These are phyloP conservation scores for Leptoxyphium fumago DNA, from an alignment of 2,329 filamentous ascomycete genomes.

Conservation along the genomic window DNA sequence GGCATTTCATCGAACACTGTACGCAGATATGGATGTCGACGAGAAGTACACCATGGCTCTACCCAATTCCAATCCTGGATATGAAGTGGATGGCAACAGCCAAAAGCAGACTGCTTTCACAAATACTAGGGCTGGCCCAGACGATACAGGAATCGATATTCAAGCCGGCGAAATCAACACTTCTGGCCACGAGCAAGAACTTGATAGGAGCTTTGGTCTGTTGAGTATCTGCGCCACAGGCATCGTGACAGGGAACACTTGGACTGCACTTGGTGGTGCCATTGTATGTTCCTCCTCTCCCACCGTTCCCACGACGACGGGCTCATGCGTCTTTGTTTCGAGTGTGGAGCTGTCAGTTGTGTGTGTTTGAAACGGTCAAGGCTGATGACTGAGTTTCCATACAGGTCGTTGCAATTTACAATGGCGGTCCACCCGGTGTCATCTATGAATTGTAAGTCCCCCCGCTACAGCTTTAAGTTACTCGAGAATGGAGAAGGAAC, in stretches of 20 bases:
- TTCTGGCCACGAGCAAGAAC: slow-evolving; percentile 37
- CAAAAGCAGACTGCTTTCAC: no score
- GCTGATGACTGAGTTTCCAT: slow-evolving; percentile 12
- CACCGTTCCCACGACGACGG: no score
- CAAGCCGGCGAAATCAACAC: slow-evolving; percentile 24
- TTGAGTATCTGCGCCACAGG: slow-evolving; percentile 32
- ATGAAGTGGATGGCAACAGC: no score
- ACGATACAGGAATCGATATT: no score
- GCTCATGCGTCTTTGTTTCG: slow-evolving; percentile 14
- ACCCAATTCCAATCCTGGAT: no score
- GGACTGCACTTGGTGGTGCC: slow-evolving; percentile 31
- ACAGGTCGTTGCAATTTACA: slow-evolving; percentile 27
- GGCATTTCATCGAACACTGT: no score
- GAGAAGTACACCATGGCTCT: no score
- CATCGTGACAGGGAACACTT: slow-evolving; percentile 31
- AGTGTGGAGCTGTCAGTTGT: background rate
- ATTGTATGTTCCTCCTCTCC: slow-evolving; percentile 18
- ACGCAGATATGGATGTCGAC: no score
- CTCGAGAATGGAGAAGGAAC: no score
- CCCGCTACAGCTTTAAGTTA: background rate
- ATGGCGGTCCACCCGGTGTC: slow-evolving; percentile 32
- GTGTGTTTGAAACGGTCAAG: slow-evolving; percentile 6
- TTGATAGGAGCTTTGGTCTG: slow-evolving; percentile 36
- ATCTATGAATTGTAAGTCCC: slow-evolving; percentile 26
- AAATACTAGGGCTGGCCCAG: no score